Percentiles rank a stretch among this genome's conserved stretches.
Conservation (phyloP, 2,329 filamentous ascomycete species). For the Zopfia rhizophila region DNA sequence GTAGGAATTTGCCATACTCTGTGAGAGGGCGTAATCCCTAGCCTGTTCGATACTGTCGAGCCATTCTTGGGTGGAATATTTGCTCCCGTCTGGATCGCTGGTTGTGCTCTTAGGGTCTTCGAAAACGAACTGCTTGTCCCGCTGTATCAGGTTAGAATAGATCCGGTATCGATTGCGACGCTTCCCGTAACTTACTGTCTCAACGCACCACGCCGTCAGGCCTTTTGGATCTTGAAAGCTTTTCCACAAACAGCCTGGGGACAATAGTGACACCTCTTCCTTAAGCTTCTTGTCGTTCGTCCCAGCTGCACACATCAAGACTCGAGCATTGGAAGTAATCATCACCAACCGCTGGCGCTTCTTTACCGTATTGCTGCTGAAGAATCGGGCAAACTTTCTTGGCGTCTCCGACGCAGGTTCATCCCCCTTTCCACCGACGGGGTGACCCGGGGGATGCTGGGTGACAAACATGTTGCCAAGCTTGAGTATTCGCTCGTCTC, state of each 20-base stretch:
- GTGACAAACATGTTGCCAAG: constrained; percentile 90
- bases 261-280: constrained; percentile 85
- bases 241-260: constrained; percentile 79
- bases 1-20: constrained; percentile 74
- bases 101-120: constrained; percentile 86
- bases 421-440: constrained; percentile 75
- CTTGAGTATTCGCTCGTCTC: constrained; percentile 94
- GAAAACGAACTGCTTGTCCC: constrained; percentile 90
- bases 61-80: constrained; percentile 87
- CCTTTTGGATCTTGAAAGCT: constrained; percentile 88
- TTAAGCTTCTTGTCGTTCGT: constrained; percentile 97
- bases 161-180: too few species aligned
- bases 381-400: constrained; percentile 93
- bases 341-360: constrained; percentile 93
- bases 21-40: constrained; percentile 82
- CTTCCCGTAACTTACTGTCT: constrained; percentile 88
- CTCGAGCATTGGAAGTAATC: constrained; percentile 89
- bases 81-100: constrained; percentile 70
- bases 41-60: constrained; percentile 88
- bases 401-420: constrained; percentile 68
- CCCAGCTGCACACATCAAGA: constrained; percentile 89
- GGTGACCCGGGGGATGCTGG: constrained; percentile 79
- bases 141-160: constrained; percentile 64
- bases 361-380: constrained; percentile 89
- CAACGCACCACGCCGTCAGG: constrained; percentile 86